These are phyloP conservation scores for Cucurbita ficifolia DNA, from an alignment of 306 rosid species.

Conservation along the genomic window DNA sequence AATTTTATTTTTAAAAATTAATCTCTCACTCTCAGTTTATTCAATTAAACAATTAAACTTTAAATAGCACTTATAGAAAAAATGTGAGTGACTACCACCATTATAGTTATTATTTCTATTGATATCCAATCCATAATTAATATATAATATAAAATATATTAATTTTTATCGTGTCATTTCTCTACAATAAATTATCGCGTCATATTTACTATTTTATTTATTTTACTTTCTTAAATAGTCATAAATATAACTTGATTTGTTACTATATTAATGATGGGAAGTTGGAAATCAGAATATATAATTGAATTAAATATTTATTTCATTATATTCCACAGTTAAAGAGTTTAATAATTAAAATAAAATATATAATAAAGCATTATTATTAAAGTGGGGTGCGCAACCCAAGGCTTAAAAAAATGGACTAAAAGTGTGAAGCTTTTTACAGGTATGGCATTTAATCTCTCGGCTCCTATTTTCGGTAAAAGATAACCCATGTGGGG, in stretches of 20 bases:
- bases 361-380: not conserved
- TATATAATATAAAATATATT: no score
- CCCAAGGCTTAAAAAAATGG: not conserved
- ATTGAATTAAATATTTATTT: no score
- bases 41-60: no score
- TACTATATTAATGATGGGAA: no score
- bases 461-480: not conserved
- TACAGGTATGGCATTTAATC: not conserved
- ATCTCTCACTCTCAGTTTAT: no score
- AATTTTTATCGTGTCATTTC: no score
- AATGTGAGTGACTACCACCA: not conserved
- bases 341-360: not conserved
- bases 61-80: not conserved
- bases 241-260: no score
- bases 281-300: no score
- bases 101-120: not conserved
- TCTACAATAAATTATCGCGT: not conserved
- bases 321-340: not conserved
- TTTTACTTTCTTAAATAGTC: no score
- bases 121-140: not conserved
- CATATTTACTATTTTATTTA: not conserved
- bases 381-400: not conserved
- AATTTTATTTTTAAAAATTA: no score
- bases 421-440: not conserved
- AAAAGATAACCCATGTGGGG: constrained; percentile 10